Conservation (phyloP, 2,329 filamentous ascomycete genomes). For the Cladosporium phlei region DNA sequence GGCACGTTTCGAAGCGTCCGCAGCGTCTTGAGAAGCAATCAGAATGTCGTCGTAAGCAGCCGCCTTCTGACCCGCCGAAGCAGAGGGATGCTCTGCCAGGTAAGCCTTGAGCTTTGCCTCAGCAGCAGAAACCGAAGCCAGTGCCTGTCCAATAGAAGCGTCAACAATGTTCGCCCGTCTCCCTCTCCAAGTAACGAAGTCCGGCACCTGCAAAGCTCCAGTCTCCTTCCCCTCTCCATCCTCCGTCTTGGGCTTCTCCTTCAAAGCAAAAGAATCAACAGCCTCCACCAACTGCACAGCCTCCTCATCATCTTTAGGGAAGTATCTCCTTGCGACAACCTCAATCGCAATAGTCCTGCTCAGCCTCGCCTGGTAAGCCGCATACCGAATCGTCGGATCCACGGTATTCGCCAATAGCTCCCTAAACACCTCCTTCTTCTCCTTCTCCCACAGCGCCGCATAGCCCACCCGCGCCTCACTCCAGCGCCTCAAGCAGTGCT, state of each 20-base stretch:
- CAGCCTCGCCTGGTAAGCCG: constrained; percentile 85
- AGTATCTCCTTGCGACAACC: constrained; percentile 72
- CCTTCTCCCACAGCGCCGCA: constrained; percentile 62
- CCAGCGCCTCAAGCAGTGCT: constrained; percentile 69
- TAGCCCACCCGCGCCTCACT: constrained; percentile 78
- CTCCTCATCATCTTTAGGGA: constrained; percentile 59
- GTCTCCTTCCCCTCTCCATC: constrained; percentile 23
- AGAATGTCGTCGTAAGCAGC: constrained; percentile 88
- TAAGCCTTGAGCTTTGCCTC: constrained; percentile 49
- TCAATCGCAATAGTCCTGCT: constrained; percentile 79
- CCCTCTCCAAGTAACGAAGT: constrained; percentile 78
- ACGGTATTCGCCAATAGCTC: constrained; percentile 81
- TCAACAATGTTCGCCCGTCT: constrained; percentile 86
- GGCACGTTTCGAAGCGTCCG: constrained; percentile 86
- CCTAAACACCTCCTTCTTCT: constrained; percentile 73
- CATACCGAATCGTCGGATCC: constrained; percentile 90
- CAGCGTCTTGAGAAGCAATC: constrained; percentile 84
- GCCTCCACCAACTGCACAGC: constrained; percentile 65
- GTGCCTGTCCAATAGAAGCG: constrained; percentile 79
- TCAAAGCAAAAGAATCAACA: constrained; percentile 64
- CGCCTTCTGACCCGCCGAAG: constrained; percentile 59
- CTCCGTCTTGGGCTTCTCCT: constrained; percentile 43
- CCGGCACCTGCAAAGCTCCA: constrained; percentile 50
- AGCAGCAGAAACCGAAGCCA: constrained; percentile 62
- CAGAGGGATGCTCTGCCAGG: constrained; percentile 39